A percentile compares a stretch with the other conserved stretches of the same genome.
Conservation (phyloP, 2,329 filamentous ascomycete species). For the Tolypocladium inflatum region DNA sequence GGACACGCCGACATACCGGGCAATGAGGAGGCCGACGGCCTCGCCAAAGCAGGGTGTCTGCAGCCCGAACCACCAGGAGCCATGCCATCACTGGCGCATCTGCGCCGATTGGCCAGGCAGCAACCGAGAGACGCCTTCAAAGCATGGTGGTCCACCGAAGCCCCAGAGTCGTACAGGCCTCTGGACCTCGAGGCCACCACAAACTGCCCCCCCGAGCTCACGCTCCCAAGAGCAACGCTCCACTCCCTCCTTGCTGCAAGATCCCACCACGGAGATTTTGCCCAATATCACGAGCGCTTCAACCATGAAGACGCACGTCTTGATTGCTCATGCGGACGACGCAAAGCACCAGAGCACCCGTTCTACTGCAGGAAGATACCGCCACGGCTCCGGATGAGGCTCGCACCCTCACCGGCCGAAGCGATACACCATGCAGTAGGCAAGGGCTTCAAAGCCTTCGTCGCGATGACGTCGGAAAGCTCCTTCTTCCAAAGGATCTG, state of each 20-base stretch:
- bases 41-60: no score
- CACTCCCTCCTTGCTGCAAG: neutral
- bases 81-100: no score
- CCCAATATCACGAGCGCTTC: slow-evolving; percentile 3
- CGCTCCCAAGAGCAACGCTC: no score
- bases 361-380: slow-evolving; percentile 3
- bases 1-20: no score
- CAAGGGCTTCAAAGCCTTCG: neutral
- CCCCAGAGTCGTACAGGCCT: no score
- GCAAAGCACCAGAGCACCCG: slow-evolving; percentile 1
- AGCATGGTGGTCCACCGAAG: no score
- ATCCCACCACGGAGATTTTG: slow-evolving; percentile 2
- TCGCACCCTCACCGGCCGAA: neutral
- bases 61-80: no score
- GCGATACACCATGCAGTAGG: neutral
- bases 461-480: neutral
- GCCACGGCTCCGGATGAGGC: neutral
- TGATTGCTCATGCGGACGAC: slow-evolving; percentile 1
- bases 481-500: neutral
- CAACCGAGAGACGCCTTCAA: no score
- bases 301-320: neutral
- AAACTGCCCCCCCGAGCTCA: no score
- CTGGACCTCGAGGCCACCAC: no score
- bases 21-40: no score
- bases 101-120: no score